These are phyloP conservation scores for Myxozyma neotropica DNA, from an alignment of 805 yeast species.

Conservation along the genomic window DNA sequence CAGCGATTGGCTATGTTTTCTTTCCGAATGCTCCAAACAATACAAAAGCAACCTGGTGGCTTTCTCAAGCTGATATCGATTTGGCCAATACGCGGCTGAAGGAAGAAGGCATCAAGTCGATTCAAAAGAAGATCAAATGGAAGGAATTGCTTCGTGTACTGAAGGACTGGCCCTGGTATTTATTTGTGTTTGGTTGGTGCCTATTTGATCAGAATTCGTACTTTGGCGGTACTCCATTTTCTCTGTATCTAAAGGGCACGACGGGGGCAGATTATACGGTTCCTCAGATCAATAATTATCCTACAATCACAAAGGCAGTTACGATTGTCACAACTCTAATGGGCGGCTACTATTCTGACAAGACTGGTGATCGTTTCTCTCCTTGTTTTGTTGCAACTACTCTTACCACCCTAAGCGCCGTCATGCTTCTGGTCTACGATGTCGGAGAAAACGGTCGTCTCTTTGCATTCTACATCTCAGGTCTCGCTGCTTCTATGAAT, in stretches of 20 bases:
- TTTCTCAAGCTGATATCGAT: slow-evolving; percentile 41
- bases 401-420: slow-evolving; percentile 66
- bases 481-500: slow-evolving; percentile 18
- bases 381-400: slow-evolving; percentile 72
- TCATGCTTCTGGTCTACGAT: slow-evolving; percentile 60
- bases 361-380: slow-evolving; percentile 27
- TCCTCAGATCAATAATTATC: slow-evolving; percentile 46
- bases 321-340: slow-evolving; percentile 41
- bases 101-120: slow-evolving; percentile 37
- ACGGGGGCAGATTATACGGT: slow-evolving; percentile 40
- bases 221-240: slow-evolving; percentile 36
- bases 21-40: slow-evolving; percentile 60
- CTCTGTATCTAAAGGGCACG: slow-evolving; percentile 44
- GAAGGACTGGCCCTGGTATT: slow-evolving; percentile 44
- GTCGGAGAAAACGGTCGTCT: slow-evolving; percentile 25
- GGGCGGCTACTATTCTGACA: slow-evolving; percentile 27
- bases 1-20: slow-evolving; percentile 46
- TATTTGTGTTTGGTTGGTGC: slow-evolving; percentile 37
- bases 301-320: slow-evolving; percentile 48
- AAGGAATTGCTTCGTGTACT: slow-evolving; percentile 42
- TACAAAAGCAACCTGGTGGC: slow-evolving; percentile 42
- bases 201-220: slow-evolving; percentile 25
- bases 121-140: slow-evolving; percentile 38
- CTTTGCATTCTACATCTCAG: slow-evolving; percentile 17
- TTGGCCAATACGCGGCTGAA: slow-evolving; percentile 42